Percentiles rank a stretch among this genome's conserved stretches.
These are phyloP conservation scores for Wickerhamiella brachini DNA, from an alignment of 805 yeast species.

Conservation along the genomic window DNA sequence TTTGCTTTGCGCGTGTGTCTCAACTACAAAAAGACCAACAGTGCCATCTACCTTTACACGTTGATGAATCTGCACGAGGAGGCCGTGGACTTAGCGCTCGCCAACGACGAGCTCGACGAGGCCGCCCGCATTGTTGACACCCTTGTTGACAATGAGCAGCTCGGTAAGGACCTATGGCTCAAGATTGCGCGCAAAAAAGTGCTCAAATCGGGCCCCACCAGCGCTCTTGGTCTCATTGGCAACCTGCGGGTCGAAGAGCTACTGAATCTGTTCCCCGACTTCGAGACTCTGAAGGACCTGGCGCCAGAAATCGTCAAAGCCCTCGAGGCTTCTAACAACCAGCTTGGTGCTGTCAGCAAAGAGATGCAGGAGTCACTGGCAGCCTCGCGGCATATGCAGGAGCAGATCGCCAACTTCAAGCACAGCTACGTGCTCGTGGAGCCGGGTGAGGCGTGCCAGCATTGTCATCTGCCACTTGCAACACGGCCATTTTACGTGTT, in stretches of 20 bases:
- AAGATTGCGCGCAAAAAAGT: slow-evolving; percentile 38
- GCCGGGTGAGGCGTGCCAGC: slow-evolving; percentile 70
- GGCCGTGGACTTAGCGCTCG: slow-evolving; percentile 64
- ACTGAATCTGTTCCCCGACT: slow-evolving; percentile 73
- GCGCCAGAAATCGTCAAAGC: slow-evolving; percentile 72
- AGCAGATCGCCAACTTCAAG: slow-evolving; percentile 38
- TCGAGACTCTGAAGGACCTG: slow-evolving; percentile 65
- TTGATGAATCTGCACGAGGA: slow-evolving; percentile 58
- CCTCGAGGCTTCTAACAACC: slow-evolving; percentile 56
- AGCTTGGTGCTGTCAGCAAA: slow-evolving; percentile 47
- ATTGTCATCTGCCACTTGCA: slow-evolving; percentile 57
- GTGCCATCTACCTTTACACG: slow-evolving; percentile 65
- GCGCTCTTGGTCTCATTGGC: slow-evolving; percentile 17
- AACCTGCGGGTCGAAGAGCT: slow-evolving; percentile 56
- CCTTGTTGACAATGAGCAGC: slow-evolving; percentile 29
- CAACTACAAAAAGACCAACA: slow-evolving; percentile 39
- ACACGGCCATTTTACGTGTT: slow-evolving; percentile 63
- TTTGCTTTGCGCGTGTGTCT: slow-evolving; percentile 64
- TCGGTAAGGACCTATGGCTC: slow-evolving; percentile 63
- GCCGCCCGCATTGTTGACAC: slow-evolving; percentile 47
- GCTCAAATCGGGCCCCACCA: slow-evolving; percentile 19
- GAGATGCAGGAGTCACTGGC: slow-evolving; percentile 65
- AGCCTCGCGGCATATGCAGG: slow-evolving; percentile 44
- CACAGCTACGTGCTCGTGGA: slow-evolving; percentile 53
- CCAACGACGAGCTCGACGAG: slow-evolving; percentile 40